phyloP scores from a whole-genome alignment of 2,329 filamentous ascomycete species.

The Apiospora marii region DNA sequence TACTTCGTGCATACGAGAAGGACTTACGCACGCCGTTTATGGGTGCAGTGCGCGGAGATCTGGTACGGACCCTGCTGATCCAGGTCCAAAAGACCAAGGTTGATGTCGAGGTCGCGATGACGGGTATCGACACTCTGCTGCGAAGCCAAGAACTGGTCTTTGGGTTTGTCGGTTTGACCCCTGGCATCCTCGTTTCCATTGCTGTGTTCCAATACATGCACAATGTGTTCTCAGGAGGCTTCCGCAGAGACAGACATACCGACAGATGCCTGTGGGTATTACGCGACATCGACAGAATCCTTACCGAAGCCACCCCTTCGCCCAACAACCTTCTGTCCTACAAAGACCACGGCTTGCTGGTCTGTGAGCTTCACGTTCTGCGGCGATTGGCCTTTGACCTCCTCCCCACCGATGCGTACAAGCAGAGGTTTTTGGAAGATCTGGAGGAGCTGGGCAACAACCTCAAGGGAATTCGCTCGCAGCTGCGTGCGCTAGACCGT shows the following conservation, averaged over 20 bases:
- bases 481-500: conserved; percentile 80
- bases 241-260: conserved; percentile 69
- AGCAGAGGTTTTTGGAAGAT: conserved; percentile 84
- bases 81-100: conserved; percentile 99
- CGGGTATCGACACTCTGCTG: conserved; percentile 90
- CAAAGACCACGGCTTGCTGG: conserved; percentile 88
- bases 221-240: conserved; percentile 73
- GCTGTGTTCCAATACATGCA: conserved; percentile 76
- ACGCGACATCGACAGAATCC: conserved; percentile 85
- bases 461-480: conserved; percentile 78
- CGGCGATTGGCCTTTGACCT: conserved; percentile 71
- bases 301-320: conserved; percentile 72
- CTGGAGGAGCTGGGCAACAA: conserved; percentile 88
- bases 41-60: conserved; percentile 84
- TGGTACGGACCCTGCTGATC: conserved; percentile 89
- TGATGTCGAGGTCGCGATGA: conserved; percentile 94
- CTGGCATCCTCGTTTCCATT: conserved; percentile 87
- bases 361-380: conserved; percentile 89
- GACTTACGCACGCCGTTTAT: conserved; percentile 84
- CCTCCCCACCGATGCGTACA: conserved; percentile 77
- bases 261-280: conserved; percentile 79
- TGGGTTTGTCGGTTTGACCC: conserved; percentile 94
- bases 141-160: conserved; percentile 98
- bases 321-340: conserved; percentile 82
- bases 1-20: conserved; percentile 89